Evolutionary conservation across 768 basidiomycete species (phyloP).

Genomic region (Tubosaeta brunneosetosa): DNA sequence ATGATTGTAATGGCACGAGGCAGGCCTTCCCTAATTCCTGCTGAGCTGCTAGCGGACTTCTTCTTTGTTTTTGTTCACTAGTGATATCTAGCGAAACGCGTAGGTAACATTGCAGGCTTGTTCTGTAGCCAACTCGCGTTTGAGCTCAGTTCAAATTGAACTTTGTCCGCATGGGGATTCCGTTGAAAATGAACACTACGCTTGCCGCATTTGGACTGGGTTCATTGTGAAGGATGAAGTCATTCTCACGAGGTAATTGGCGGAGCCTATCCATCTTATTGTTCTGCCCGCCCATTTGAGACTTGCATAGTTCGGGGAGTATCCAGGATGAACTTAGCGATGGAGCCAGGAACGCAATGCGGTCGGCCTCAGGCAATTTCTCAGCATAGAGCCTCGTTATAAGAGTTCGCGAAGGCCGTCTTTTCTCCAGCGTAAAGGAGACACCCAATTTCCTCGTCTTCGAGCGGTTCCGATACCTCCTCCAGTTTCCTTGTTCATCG

Average conservation of each 20-base stretch:
- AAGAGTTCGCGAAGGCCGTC: slow-evolving; percentile 6
- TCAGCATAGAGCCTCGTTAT: slow-evolving; percentile 7
- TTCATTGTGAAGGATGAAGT: slow-evolving; percentile 15
- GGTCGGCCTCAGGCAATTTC: neutral
- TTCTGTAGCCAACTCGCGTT: neutral
- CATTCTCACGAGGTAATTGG: slow-evolving; percentile 6
- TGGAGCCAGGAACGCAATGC: neutral
- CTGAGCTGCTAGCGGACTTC: neutral
- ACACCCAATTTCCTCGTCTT: slow-evolving; percentile 1
- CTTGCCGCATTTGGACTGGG: slow-evolving; percentile 16
- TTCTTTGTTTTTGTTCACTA: slow-evolving; percentile 3
- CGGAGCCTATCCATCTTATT: slow-evolving; percentile 16
- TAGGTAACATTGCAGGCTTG: neutral
- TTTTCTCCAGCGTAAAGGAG: slow-evolving; percentile 6
- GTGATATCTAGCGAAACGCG: no score
- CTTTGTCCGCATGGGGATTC: no score
- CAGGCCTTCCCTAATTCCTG: neutral
- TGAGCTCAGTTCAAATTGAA: no score
- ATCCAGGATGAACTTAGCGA: neutral
- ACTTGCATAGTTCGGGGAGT: neutral
- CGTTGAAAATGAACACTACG: slow-evolving; percentile 9
- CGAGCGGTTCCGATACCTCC: neutral
- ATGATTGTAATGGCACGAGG: neutral
- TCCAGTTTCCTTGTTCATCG: neutral
- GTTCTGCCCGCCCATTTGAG: slow-evolving; percentile 12